A percentile compares a stretch with the other conserved stretches of the same genome.
These are phyloP conservation scores for Forsythia suspensa DNA, from an alignment of 257 asterid genomes.

Conservation along the genomic window DNA sequence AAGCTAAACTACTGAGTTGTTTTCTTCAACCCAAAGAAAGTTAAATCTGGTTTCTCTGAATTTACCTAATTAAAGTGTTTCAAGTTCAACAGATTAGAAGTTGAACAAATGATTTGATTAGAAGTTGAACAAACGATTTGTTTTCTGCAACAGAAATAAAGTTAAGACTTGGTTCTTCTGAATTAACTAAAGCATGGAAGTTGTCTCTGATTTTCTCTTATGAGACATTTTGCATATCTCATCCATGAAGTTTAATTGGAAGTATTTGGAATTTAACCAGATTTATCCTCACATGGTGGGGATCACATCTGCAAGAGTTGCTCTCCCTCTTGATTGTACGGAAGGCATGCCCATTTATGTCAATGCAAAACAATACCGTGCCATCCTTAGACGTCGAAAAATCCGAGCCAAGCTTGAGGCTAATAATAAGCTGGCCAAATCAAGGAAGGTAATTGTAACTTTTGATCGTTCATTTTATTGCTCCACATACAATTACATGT, in stretches of 20 bases:
- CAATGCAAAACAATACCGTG: constrained; percentile 75
- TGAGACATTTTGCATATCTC: neutral
- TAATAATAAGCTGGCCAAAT: neutral
- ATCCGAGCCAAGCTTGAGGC: constrained; percentile 67
- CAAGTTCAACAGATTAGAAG: no score
- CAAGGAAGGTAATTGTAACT: neutral
- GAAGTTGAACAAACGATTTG: no score
- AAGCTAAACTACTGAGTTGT: no score
- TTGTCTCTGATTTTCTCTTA: neutral
- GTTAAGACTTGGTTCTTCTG: no score
- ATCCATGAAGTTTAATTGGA: neutral
- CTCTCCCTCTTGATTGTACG: constrained; percentile 58
- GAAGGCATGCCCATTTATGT: constrained; percentile 65
- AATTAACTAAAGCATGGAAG: no score
- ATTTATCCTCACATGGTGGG: constrained; percentile 64
- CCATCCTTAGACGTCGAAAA: constrained; percentile 76
- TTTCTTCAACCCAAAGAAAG: no score
- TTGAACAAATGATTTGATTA: no score
- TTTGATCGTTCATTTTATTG: neutral
- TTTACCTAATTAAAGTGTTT: no score
- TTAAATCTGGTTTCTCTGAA: no score
- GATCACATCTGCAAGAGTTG: constrained; percentile 42
- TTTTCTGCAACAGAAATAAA: no score
- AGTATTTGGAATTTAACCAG: constrained; percentile 34
- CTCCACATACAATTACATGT: neutral